Conservation (phyloP, 208 protist species). For the Angomonas deanei region DNA sequence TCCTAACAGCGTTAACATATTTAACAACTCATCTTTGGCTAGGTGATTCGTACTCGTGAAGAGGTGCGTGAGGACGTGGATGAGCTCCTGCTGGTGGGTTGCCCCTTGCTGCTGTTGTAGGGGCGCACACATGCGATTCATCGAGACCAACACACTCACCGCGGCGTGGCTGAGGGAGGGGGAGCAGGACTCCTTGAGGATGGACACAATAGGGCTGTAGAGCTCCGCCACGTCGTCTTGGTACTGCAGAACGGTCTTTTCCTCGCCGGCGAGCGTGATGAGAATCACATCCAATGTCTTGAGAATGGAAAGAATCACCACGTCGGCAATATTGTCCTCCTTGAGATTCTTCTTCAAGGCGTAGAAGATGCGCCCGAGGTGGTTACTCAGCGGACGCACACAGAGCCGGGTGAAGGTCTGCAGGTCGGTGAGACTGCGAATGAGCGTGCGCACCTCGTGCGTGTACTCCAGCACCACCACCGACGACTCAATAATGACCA, state of each 20-base stretch:
- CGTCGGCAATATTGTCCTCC: slow-evolving; percentile 53
- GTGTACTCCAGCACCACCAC: slow-evolving; percentile 85
- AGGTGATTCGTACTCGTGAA: slow-evolving; percentile 60
- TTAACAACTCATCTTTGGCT: slow-evolving; percentile 52
- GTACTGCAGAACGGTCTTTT: slow-evolving; percentile 64
- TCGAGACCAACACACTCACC: slow-evolving; percentile 71
- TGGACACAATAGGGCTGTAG: slow-evolving; percentile 53
- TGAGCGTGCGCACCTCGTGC: slow-evolving; percentile 55
- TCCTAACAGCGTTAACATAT: slow-evolving; percentile 82
- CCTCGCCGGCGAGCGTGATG: slow-evolving; percentile 40
- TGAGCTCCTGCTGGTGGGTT: slow-evolving; percentile 61
- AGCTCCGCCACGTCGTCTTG: slow-evolving; percentile 80
- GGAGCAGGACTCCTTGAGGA: slow-evolving; percentile 65
- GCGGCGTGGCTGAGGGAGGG: slow-evolving; percentile 66
- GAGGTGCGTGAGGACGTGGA: slow-evolving; percentile 56
- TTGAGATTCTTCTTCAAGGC: slow-evolving; percentile 63
- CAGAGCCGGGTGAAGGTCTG: slow-evolving; percentile 77
- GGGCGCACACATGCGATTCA: slow-evolving; percentile 59
- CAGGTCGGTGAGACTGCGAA: slow-evolving; percentile 78
- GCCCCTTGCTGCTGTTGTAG: slow-evolving; percentile 29
- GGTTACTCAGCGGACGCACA: slow-evolving; percentile 55
- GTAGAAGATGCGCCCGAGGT: slow-evolving; percentile 81
- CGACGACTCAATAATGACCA: slow-evolving; percentile 74
- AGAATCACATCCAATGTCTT: slow-evolving; percentile 77
- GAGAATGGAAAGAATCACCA: slow-evolving; percentile 66